Percentiles rank a stretch among this genome's conserved stretches.
Evolutionary conservation across 805 yeast species (phyloP).

Genomic region (Alloascoidea hylecoeti): DNA sequence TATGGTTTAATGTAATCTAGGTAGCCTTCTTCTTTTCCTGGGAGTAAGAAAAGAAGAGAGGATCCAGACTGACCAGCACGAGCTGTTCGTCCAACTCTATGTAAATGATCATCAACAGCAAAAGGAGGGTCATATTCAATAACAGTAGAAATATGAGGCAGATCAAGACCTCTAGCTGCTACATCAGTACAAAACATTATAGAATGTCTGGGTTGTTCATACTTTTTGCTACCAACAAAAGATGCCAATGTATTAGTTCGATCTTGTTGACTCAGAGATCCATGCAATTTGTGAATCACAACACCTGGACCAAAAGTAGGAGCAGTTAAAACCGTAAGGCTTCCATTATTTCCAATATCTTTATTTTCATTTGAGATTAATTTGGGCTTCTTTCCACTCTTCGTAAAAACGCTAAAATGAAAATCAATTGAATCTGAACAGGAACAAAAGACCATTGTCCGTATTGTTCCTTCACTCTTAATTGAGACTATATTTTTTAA

Average conservation of each 20-base stretch:
- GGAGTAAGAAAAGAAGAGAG: constrained; percentile 67
- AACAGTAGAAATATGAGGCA: constrained; percentile 75
- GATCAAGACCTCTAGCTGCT: constrained; percentile 92
- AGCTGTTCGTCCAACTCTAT: constrained; percentile 95
- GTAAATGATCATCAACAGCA: constrained; percentile 86
- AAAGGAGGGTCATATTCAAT: constrained; percentile 94
- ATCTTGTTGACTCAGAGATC: constrained; percentile 73
- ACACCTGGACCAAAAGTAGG: constrained; percentile 34
- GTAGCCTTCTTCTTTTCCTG: constrained; percentile 83
- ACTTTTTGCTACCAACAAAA: constrained; percentile 23
- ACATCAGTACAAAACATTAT: constrained; percentile 92
- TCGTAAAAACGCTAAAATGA: constrained; percentile 65
- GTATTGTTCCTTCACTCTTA: constrained; percentile 14
- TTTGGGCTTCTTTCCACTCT: constrained; percentile 29
- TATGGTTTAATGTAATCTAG: constrained; percentile 42
- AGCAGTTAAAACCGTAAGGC: constrained; percentile 32
- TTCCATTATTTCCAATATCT: constrained; percentile 11
- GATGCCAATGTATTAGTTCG: constrained; percentile 66
- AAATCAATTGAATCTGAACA: constrained; percentile 96
- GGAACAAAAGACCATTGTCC: constrained; percentile 77
- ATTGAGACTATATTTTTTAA: constrained; percentile 32
- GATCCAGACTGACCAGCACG: constrained; percentile 87
- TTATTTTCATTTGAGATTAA: constrained; percentile 2
- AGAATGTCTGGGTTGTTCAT: constrained; percentile 30
- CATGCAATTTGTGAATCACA: constrained; percentile 66